Conservation (phyloP, 495 filamentous ascomycete species). For the Chaetomium cochliodes region DNA sequence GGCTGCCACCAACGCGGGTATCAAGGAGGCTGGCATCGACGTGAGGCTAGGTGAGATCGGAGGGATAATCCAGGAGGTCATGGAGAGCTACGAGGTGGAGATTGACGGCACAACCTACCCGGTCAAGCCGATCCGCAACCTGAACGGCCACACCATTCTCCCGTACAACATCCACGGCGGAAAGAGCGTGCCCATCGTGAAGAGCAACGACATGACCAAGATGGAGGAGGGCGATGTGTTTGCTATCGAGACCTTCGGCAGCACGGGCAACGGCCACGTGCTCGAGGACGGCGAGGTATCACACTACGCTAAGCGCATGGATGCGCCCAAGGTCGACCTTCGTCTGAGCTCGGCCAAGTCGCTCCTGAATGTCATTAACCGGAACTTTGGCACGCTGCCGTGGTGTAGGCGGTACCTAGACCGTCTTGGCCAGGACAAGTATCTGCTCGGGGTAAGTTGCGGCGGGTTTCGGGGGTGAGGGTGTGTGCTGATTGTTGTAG, state of each 20-base stretch:
- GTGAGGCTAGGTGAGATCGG: slow-evolving; percentile 76
- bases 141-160: slow-evolving; percentile 85
- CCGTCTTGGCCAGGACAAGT: slow-evolving; percentile 82
- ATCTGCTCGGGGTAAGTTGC: slow-evolving; percentile 70
- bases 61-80: slow-evolving; percentile 74
- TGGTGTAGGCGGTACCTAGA: slow-evolving; percentile 87
- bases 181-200: slow-evolving; percentile 90
- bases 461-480: background rate
- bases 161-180: slow-evolving; percentile 82
- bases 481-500: slow-evolving; percentile 41
- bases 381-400: slow-evolving; percentile 87
- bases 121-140: slow-evolving; percentile 81
- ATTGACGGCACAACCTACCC: slow-evolving; percentile 74
- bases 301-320: slow-evolving; percentile 67
- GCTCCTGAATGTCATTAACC: slow-evolving; percentile 79
- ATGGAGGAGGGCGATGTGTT: slow-evolving; percentile 96
- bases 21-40: slow-evolving; percentile 82
- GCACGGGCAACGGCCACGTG: slow-evolving; percentile 83
- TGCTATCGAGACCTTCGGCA: slow-evolving; percentile 92
- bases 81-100: slow-evolving; percentile 87
- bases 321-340: slow-evolving; percentile 65
- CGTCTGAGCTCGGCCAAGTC: slow-evolving; percentile 76
- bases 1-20: slow-evolving; percentile 83
- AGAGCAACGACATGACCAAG: slow-evolving; percentile 72
- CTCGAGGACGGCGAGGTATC: slow-evolving; percentile 79